Evolutionary conservation across 371 early-diverging fungal species (phyloP).

Genomic region (Amoeboradix gromovi): DNA sequence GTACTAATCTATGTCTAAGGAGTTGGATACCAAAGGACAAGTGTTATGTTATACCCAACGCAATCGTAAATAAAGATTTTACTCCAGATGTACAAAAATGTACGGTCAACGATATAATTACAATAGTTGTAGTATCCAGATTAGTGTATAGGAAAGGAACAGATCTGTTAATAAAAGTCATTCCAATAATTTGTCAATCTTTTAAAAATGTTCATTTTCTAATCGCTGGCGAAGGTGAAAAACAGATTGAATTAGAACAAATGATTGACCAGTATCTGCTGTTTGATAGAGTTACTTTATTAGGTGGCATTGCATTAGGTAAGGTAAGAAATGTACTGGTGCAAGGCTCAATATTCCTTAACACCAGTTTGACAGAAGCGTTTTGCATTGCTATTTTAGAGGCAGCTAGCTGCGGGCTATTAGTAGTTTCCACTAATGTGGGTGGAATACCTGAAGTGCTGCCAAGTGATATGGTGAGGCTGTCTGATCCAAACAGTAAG

Average conservation of each 20-base stretch:
- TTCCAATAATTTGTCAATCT: conserved; percentile 69
- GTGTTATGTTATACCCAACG: conserved; percentile 97
- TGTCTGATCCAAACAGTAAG: conserved; percentile 42
- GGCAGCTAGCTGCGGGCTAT: conserved; percentile 85
- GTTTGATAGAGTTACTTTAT: conserved; percentile 65
- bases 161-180: conserved; percentile 62
- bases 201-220: conserved; percentile 56
- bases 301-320: conserved; percentile 61
- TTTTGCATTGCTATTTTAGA: conserved; percentile 98
- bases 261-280: conserved; percentile 77
- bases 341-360: conserved; percentile 88
- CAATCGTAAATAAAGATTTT: conserved; percentile 68
- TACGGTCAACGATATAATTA: conserved; percentile 38
- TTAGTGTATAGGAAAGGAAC: conserved; percentile 90
- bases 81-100: conserved; percentile 43
- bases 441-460: conserved; percentile 96
- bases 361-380: conserved; percentile 94
- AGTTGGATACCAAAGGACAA: conserved; percentile 78
- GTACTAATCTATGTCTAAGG: background rate
- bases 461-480: conserved; percentile 74
- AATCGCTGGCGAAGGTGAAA: conserved; percentile 91
- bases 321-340: conserved; percentile 61
- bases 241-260: conserved; percentile 80
- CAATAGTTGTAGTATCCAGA: conserved; percentile 71
- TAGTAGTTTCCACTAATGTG: conserved; percentile 91